Evolutionary conservation across 371 early-diverging fungal genomes (phyloP), one percentile per base, ranked within the genome.

Genomic region (Lichtheimia ornata): DNA sequence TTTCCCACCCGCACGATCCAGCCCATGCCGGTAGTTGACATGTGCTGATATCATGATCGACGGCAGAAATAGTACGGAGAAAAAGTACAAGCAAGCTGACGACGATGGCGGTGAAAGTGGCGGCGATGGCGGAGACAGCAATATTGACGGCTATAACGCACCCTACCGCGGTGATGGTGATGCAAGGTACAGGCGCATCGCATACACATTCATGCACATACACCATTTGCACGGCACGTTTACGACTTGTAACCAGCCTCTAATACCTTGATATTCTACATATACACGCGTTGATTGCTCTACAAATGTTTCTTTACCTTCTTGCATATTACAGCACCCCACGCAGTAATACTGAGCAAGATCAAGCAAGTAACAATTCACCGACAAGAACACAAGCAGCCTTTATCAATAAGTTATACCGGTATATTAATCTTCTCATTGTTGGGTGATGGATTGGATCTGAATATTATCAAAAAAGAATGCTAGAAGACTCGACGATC

Each of bases 401-500:
- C 0, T 88, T 88, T 66, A 82, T 88, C 17, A 80, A 83, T 61
- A 88, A 88, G 68, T 64, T 88, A 30, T 86, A 86, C 70, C 83
- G 83, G 82, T 76, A 76, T 61, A 62, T 56, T 12, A 13, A 27
- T 6, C 12, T 12, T 47, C 5, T 44, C 43, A 18, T 3, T 3
- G 30, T 1, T 22, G 18, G 24, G 53, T 28, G 28, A 49, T 17
- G 40, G 44, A 17, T 22, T 13, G 9, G 40, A 45, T 45, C 45
- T 15, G 15, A 45, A 47, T 1, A 14, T 4, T 14, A 15, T 22
- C 7, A 51, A 42, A 15, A 58, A 63, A 81, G 82, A 62, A 85
- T 85, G 86, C 71, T 85, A 12, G 85, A 86, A 67, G 86, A 88
- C 65, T 69, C 74, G 40, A 75, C 76, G 50, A 81, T 81, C 14